Evolutionary conservation across 768 basidiomycete species (phyloP).

Genomic region (Lactifluus subvellereus): DNA sequence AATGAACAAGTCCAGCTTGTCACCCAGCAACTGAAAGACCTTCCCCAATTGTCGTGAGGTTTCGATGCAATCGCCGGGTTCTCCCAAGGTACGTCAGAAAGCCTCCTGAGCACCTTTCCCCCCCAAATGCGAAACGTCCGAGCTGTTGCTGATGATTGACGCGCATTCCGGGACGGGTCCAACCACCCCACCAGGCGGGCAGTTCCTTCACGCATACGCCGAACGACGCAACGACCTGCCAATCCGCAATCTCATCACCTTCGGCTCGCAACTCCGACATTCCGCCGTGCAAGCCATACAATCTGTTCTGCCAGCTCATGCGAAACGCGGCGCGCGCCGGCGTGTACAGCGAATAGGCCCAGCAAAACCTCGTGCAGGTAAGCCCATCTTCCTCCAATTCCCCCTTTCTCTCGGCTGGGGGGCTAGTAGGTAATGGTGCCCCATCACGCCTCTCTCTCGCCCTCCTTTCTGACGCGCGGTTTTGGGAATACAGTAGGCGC

Average conservation of each 20-base stretch:
- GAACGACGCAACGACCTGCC: constrained; percentile 68
- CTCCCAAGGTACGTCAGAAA: constrained; percentile 57
- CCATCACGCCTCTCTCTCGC: not conserved
- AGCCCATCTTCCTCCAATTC: not conserved
- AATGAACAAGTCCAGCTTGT: constrained; percentile 63
- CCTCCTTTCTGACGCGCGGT: not conserved
- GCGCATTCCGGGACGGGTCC: not conserved
- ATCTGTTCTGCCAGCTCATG: constrained; percentile 65
- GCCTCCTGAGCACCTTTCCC: no score
- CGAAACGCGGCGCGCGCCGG: constrained; percentile 54
- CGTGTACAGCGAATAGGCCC: constrained; percentile 72
- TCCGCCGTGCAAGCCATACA: constrained; percentile 55
- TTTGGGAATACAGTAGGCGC: constrained; percentile 48
- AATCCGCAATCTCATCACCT: constrained; percentile 76
- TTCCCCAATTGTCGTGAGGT: constrained; percentile 60
- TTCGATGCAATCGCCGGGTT: constrained; percentile 89
- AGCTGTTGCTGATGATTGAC: not conserved
- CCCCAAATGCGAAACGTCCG: not conserved
- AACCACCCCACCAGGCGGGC: constrained; percentile 47
- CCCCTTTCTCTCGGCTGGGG: not conserved
- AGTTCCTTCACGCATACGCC: constrained; percentile 81
- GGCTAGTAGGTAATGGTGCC: no score
- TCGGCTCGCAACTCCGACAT: constrained; percentile 84
- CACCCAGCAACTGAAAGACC: constrained; percentile 53
- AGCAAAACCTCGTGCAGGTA: constrained; percentile 66